Evolutionary conservation across 1,284 basidiomycete species (phyloP).

Genomic region (Meripilus lineatus): DNA sequence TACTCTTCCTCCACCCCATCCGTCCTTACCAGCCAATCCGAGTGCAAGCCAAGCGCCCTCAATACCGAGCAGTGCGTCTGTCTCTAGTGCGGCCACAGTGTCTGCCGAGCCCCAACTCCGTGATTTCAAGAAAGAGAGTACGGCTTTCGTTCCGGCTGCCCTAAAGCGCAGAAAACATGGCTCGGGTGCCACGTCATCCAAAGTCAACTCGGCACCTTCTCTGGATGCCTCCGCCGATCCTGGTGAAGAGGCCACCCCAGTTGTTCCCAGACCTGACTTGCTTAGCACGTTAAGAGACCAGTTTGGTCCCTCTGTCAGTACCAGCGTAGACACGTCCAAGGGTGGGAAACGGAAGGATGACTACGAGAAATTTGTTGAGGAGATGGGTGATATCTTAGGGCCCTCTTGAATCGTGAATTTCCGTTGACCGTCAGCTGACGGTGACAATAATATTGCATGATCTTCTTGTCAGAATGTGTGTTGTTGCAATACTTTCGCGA

Average conservation of each 20-base stretch:
- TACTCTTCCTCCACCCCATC: conserved; percentile 17
- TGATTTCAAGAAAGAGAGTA: conserved; percentile 89
- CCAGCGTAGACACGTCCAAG: conserved; percentile 14
- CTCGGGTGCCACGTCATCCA: conserved; percentile 30
- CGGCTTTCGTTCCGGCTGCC: conserved; percentile 77
- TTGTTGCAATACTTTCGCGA: too few species aligned
- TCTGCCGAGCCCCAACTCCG: conserved; percentile 81
- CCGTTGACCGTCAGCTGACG: too few species aligned
- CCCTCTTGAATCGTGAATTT: too few species aligned
- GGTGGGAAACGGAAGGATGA: conserved; percentile 51
- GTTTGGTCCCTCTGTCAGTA: conserved; percentile 31
- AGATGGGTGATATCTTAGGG: conserved; percentile 56
- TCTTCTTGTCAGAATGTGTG: too few species aligned
- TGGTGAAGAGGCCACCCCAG: conserved; percentile 25
- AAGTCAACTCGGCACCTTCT: conserved; percentile 61
- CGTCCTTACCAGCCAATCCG: conserved; percentile 20
- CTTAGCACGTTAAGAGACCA: conserved; percentile 55
- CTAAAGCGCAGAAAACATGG: conserved; percentile 59
- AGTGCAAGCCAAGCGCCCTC: conserved; percentile 18
- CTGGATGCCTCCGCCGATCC: conserved; percentile 33
- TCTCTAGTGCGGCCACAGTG: conserved; percentile 56
- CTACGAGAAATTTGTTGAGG: conserved; percentile 72
- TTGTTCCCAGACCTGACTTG: conserved; percentile 56
- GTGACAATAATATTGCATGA: too few species aligned
- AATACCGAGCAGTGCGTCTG: conserved; percentile 8